Evolutionary conservation across 768 basidiomycete species (phyloP), one percentile per base, ranked within the genome.

Genomic region (Phaffia australis): DNA sequence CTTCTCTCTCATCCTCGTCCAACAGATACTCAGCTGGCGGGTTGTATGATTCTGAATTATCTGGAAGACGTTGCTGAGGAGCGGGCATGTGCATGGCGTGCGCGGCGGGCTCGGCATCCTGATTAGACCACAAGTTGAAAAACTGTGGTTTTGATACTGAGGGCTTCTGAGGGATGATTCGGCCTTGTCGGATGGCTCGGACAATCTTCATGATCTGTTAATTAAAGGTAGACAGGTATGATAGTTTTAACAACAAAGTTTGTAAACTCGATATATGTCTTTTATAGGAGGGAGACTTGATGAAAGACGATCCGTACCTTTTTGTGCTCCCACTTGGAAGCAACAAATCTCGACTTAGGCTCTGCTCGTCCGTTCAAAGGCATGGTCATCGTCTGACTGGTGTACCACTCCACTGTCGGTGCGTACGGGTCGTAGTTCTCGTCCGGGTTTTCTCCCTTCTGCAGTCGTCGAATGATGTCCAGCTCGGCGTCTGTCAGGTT

Each of bases 281-380:
- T 54, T 9, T 21, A 25, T 58, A 58, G 6, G 14, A 25, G 32
- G 56, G 27, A 58, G 9, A 42, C 6, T 8, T 7, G 19, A 7
- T 21, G 4, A 25, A 58, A 25, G n/a, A 18, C 7, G 8, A 9
- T 1, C 6, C 75, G 63, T 72, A 90, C 93, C 84, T 99, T 99
- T 81, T 95, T 86, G 78, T 95, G 97, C 78, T 98, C 95, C 95
- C 95, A 99, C 80, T 93, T 98, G 78, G 90, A 94, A 18, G 93
- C 90, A 16, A 97, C 82, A 85, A 93, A 99, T 56, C 95, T 83
- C 63, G 90, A 83, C 78, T 99, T 99, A 23, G 95, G 95, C 75
- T 98, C 92, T 1, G 92, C 89, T 30, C 88, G 87, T 35, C 85
- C 84, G 15, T 87, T 88, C 18, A 99, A 76, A 27, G 95, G 95